A percentile compares a stretch with the other conserved stretches of the same genome.
phyloP scores from a whole-genome alignment of 1,284 basidiomycete species.

The Tilletia horrida region DNA sequence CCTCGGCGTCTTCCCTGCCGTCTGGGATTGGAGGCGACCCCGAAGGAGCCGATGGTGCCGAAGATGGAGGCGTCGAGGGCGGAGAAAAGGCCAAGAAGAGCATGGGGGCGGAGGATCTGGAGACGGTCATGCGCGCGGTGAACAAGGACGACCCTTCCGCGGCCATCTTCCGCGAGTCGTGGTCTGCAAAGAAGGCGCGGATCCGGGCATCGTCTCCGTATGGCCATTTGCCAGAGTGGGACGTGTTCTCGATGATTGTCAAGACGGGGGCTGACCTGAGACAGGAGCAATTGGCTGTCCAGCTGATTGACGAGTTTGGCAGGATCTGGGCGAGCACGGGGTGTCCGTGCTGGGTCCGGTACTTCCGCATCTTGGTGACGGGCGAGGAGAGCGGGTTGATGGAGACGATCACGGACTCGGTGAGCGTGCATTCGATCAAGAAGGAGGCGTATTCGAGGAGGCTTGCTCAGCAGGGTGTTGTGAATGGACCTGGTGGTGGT shows the following conservation, averaged over 20 bases:
- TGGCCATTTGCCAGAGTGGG: constrained; percentile 78
- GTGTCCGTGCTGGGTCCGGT: constrained; percentile 47
- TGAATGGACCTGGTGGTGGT: not conserved
- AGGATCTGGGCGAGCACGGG: constrained; percentile 79
- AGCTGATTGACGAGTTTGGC: constrained; percentile 88
- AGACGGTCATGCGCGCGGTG: constrained; percentile 79
- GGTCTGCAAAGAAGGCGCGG: constrained; percentile 88
- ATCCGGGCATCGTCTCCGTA: constrained; percentile 91
- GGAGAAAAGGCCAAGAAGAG: constrained; percentile 13
- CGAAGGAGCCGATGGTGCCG: not conserved
- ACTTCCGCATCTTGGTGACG: constrained; percentile 83
- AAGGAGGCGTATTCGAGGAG: constrained; percentile 93
- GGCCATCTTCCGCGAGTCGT: constrained; percentile 90
- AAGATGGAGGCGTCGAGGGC: not conserved
- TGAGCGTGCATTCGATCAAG: constrained; percentile 98
- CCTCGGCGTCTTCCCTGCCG: not conserved
- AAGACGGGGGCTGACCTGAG: constrained; percentile 96
- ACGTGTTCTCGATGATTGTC: constrained; percentile 91
- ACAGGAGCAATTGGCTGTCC: constrained; percentile 95
- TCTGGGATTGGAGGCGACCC: not conserved
- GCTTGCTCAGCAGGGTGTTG: constrained; percentile 71
- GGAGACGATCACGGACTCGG: constrained; percentile 71
- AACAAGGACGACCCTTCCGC: constrained; percentile 91
- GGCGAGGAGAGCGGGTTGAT: constrained; percentile 81
- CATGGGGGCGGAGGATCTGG: constrained; percentile 59